A percentile compares a stretch with the other conserved stretches of the same genome.
Evolutionary conservation across 352 stramenopile species (phyloP).

Genomic region (Globisporangium rhizosaccharum): DNA sequence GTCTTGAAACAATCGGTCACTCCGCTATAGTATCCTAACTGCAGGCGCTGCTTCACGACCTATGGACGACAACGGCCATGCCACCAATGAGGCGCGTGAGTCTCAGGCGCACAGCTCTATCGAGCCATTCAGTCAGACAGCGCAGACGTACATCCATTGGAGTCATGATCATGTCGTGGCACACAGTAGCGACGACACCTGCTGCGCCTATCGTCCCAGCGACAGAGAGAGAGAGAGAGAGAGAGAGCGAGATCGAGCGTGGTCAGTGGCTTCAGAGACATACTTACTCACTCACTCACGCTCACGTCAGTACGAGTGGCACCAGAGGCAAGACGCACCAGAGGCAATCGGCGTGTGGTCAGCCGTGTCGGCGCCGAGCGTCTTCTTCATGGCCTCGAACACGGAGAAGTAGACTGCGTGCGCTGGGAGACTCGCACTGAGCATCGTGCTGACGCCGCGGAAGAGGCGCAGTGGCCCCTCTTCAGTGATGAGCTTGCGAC

Average conservation of each 20-base stretch:
- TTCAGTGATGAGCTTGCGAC: conserved; percentile 49
- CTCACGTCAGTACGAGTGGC: too few species aligned
- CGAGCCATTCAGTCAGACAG: not conserved
- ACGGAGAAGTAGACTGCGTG: conserved; percentile 94
- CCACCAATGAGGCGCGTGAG: conserved; percentile 1
- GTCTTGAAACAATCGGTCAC: conserved; percentile 87
- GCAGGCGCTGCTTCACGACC: conserved; percentile 98
- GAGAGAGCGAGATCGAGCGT: not conserved
- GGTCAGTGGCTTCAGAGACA: not conserved
- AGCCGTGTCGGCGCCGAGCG: conserved; percentile 61
- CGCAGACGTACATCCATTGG: conserved; percentile 89
- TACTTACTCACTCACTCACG: too few species aligned
- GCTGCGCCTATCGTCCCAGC: conserved; percentile 56
- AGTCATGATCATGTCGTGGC: conserved; percentile 98
- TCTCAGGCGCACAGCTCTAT: not conserved
- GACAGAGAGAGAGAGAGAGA: conserved; percentile 7
- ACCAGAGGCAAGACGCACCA: conserved; percentile 14
- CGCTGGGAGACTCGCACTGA: conserved; percentile 96
- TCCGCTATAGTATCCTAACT: conserved; percentile 97
- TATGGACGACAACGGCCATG: conserved; percentile 13
- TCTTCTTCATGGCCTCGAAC: conserved; percentile 87
- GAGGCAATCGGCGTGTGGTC: conserved; percentile 71
- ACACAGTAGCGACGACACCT: conserved; percentile 91
- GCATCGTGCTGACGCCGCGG: conserved; percentile 95
- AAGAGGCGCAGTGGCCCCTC: conserved; percentile 89